Evolutionary conservation across 352 stramenopile genomes (phyloP).

Genomic region (Globisporangium abappressorium): DNA sequence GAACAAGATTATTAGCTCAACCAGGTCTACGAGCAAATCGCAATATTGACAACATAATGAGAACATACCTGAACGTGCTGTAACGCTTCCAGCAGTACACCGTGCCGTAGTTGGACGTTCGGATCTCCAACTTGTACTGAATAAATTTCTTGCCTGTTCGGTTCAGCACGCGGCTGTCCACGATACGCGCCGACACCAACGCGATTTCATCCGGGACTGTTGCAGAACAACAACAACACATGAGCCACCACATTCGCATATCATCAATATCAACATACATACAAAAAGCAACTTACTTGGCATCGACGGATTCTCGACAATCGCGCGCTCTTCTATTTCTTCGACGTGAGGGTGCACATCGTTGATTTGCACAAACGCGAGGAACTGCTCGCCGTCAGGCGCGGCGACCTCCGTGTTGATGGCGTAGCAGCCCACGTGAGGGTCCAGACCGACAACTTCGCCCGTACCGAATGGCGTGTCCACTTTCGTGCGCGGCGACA

Average conservation of each 20-base stretch:
- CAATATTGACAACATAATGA: not conserved
- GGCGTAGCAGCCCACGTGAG: conserved; percentile 86
- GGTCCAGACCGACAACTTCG: conserved; percentile 80
- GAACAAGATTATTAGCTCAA: not conserved
- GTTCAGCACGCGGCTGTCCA: conserved; percentile 83
- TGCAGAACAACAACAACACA: conserved; percentile 8
- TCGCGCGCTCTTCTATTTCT: conserved; percentile 74
- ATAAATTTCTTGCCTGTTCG: conserved; percentile 86
- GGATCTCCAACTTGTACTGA: conserved; percentile 89
- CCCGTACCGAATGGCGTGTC: conserved; percentile 83
- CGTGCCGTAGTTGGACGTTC: conserved; percentile 86
- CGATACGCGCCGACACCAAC: conserved; percentile 76
- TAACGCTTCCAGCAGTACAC: conserved; percentile 89
- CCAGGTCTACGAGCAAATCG: not conserved
- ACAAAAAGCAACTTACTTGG: conserved; percentile 52
- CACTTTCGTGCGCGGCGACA: conserved; percentile 81
- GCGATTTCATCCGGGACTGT: conserved; percentile 81
- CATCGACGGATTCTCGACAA: conserved; percentile 75
- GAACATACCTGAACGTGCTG: conserved; percentile 80
- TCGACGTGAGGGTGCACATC: conserved; percentile 66
- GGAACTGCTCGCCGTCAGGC: conserved; percentile 71
- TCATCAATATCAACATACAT: not conserved
- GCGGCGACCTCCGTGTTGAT: conserved; percentile 82
- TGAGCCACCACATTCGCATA: conserved; percentile 18
- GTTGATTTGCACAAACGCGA: conserved; percentile 83